phyloP scores from a whole-genome alignment of 495 filamentous ascomycete genomes.

The Hypoxylon perforatum region DNA sequence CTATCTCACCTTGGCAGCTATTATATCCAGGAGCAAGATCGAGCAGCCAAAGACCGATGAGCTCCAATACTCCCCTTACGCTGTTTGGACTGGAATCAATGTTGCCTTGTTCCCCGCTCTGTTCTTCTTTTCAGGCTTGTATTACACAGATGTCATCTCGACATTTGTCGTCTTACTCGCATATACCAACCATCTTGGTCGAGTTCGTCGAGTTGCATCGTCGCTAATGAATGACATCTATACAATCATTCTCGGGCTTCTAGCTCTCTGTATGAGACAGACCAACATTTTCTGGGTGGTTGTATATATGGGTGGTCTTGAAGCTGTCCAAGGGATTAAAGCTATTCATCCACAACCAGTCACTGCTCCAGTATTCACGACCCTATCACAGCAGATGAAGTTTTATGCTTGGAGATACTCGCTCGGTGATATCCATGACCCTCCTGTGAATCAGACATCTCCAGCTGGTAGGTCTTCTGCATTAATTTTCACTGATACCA shows the following conservation, averaged over 20 bases:
- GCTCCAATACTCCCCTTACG: constrained; percentile 34
- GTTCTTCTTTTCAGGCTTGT: constrained; percentile 94
- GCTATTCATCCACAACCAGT: constrained; percentile 45
- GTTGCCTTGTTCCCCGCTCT: constrained; percentile 87
- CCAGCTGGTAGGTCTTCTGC: constrained; percentile 62
- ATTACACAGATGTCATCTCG: constrained; percentile 89
- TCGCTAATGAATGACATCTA: constrained; percentile 51
- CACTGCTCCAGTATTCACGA: constrained; percentile 34
- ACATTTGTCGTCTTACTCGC: constrained; percentile 73
- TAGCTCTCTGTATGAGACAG: constrained; percentile 81
- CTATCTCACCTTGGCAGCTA: constrained; percentile 23
- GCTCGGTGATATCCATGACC: constrained; percentile 73
- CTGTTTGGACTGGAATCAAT: constrained; percentile 77
- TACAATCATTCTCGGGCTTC: constrained; percentile 66
- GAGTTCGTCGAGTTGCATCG: constrained; percentile 40
- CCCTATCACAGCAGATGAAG: constrained; percentile 36
- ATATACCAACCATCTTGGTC: constrained; percentile 69
- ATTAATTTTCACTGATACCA: no score
- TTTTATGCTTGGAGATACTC: constrained; percentile 52
- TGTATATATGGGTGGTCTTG: constrained; percentile 82
- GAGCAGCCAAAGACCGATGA: not conserved
- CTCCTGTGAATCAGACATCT: constrained; percentile 62
- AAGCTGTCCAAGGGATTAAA: constrained; percentile 65
- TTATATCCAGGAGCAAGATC: constrained; percentile 29
- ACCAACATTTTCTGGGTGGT: constrained; percentile 98